Percentiles rank a stretch among this genome's conserved stretches.
phyloP scores from a whole-genome alignment of 345 rosid genomes.

The Microcos paniculata region DNA sequence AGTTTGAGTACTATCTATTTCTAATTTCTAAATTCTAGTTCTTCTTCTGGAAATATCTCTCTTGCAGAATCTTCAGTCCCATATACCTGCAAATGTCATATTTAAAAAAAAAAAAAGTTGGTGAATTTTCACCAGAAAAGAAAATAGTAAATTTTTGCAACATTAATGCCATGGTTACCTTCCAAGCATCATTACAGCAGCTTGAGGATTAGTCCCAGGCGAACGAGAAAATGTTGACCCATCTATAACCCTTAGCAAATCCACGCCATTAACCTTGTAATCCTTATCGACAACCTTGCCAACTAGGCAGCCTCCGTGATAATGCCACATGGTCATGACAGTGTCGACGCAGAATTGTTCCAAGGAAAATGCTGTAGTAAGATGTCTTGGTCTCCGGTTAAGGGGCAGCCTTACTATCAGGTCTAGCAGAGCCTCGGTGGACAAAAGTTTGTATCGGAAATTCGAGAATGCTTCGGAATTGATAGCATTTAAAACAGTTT shows the following conservation, averaged over 20 bases:
- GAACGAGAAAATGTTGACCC: conserved; percentile 59
- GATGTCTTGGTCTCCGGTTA: conserved; percentile 59
- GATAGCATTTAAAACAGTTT: conserved; percentile 45
- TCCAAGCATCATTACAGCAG: conserved; percentile 86
- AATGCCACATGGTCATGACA: conserved; percentile 72
- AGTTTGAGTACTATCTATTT: background rate
- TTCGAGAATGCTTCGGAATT: conserved; percentile 49
- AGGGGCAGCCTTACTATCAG: conserved; percentile 45
- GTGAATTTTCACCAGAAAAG: background rate
- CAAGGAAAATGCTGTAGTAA: conserved; percentile 33
- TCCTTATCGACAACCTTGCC: conserved; percentile 57
- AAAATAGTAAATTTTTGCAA: too few species aligned
- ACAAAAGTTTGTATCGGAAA: conserved; percentile 39
- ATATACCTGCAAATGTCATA: conserved; percentile 35
- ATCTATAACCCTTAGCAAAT: conserved; percentile 54
- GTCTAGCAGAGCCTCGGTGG: conserved; percentile 38
- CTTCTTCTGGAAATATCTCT: conserved; percentile 8
- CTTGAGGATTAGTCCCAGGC: conserved; percentile 79
- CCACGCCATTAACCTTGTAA: conserved; percentile 54
- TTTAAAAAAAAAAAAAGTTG: background rate
- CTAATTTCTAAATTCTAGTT: background rate
- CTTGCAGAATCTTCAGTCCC: conserved; percentile 42
- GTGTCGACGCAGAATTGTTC: conserved; percentile 70
- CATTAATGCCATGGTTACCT: conserved; percentile 35
- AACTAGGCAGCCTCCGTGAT: conserved; percentile 73